A percentile compares a stretch with the other conserved stretches of the same genome.
Conservation (phyloP, 441 rosid species). For the Isatis lusitanica region DNA sequence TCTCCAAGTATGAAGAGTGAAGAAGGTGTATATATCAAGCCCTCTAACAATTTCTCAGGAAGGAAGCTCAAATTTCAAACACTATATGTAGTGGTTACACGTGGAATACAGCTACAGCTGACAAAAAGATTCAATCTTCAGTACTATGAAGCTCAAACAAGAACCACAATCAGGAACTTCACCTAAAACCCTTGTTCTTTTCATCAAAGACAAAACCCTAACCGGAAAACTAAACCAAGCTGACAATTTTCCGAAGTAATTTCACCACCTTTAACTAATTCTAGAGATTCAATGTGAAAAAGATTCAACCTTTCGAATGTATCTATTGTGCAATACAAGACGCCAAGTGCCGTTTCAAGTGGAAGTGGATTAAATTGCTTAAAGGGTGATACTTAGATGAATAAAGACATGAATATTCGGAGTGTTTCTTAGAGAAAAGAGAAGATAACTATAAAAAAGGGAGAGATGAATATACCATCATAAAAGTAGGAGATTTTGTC, state of each 20-base stretch:
- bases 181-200: constrained; percentile 23
- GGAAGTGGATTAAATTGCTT: not conserved
- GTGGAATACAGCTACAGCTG: not conserved
- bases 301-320: constrained; percentile 18
- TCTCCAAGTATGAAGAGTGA: not conserved
- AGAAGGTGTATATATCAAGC: not conserved
- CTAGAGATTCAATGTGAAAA: not conserved
- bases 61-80: not conserved
- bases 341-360: not conserved
- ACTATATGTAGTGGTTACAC: not conserved
- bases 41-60: not conserved
- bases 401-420: not conserved
- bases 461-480: constrained; percentile 56
- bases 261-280: not conserved
- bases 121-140: not conserved
- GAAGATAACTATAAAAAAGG: not conserved
- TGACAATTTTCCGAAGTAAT: not conserved
- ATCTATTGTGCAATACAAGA: not conserved
- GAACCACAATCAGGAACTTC: not conserved
- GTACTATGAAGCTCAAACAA: not conserved
- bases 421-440: too few relatives aligned
- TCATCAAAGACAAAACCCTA: constrained; percentile 27
- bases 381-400: constrained; percentile 2
- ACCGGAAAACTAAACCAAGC: not conserved
- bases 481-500: constrained; percentile 90